Evolutionary conservation across 805 yeast species (phyloP).

Genomic region (Nakazawaea holstii): DNA sequence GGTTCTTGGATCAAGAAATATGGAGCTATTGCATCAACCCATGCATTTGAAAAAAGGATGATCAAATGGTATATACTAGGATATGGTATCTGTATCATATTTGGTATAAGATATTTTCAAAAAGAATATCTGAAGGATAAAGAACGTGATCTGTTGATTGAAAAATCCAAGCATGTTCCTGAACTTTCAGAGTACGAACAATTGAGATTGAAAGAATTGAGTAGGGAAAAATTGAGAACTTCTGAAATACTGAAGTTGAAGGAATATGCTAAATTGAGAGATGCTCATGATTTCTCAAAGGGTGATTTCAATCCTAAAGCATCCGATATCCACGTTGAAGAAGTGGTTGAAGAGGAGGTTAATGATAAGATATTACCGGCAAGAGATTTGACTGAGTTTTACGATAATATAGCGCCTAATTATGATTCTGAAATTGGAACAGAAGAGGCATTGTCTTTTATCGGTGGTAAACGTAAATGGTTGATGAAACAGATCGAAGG

Average conservation of each 20-base stretch:
- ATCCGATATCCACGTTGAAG: slow-evolving; percentile 21
- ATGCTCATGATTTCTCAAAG: slow-evolving; percentile 22
- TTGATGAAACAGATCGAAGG: slow-evolving; percentile 74
- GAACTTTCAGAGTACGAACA: slow-evolving; percentile 57
- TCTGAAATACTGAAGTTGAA: slow-evolving; percentile 56
- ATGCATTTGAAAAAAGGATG: slow-evolving; percentile 54
- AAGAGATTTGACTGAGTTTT: slow-evolving; percentile 76
- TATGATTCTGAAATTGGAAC: slow-evolving; percentile 78
- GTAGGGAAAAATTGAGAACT: slow-evolving; percentile 54
- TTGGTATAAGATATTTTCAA: slow-evolving; percentile 62
- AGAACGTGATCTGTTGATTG: slow-evolving; percentile 37
- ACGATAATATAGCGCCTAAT: slow-evolving; percentile 69
- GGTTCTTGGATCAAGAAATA: slow-evolving; percentile 34
- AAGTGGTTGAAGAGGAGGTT: slow-evolving; percentile 18
- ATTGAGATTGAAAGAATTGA: slow-evolving; percentile 54
- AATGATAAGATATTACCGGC: slow-evolving; percentile 54
- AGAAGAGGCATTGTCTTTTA: slow-evolving; percentile 59
- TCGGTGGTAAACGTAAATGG: slow-evolving; percentile 71
- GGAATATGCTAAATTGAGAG: slow-evolving; percentile 51
- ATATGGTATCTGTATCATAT: slow-evolving; percentile 48
- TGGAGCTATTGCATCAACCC: slow-evolving; percentile 50
- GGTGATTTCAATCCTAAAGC: slow-evolving; percentile 30
- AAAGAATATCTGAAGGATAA: slow-evolving; percentile 61
- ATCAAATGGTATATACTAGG: slow-evolving; percentile 60
- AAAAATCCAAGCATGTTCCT: slow-evolving; percentile 23